Evolutionary conservation across 495 filamentous ascomycete genomes (phyloP).

Genomic region (Jackrogersella multiformis): DNA sequence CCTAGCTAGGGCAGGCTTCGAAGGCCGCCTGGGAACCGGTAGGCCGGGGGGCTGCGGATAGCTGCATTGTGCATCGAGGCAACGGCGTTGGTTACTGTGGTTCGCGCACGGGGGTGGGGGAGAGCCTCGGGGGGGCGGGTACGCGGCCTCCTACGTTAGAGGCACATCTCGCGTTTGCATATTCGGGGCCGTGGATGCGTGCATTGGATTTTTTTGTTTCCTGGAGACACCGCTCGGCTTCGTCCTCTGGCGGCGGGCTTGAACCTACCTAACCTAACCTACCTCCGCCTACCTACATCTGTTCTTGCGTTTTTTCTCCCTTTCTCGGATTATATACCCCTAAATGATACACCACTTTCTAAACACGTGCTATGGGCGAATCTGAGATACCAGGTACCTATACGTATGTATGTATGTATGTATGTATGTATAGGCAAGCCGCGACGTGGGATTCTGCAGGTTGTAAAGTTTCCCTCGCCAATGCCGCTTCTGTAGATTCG

Average conservation of each 20-base stretch:
- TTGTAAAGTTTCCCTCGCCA: too few relatives aligned
- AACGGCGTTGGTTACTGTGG: slow-evolving; percentile 30
- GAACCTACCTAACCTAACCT: too few relatives aligned
- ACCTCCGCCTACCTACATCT: neutral
- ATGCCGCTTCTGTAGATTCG: neutral
- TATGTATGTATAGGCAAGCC: too few relatives aligned
- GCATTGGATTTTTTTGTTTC: slow-evolving; percentile 29
- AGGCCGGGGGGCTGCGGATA: slow-evolving; percentile 12
- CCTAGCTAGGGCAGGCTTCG: neutral
- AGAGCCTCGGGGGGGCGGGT: too few relatives aligned
- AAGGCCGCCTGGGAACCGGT: neutral
- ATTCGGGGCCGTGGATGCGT: slow-evolving; percentile 20
- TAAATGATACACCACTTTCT: slow-evolving; percentile 25
- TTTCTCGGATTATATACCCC: slow-evolving; percentile 32
- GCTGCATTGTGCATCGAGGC: slow-evolving; percentile 30
- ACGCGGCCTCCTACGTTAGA: neutral
- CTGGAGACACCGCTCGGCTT: neutral
- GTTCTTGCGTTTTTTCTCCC: slow-evolving; percentile 27
- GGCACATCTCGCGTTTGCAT: slow-evolving; percentile 14
- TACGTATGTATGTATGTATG: too few relatives aligned
- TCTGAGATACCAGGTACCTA: too few relatives aligned
- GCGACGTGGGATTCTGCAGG: neutral
- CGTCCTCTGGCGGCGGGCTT: slow-evolving; percentile 9
- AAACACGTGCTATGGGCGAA: neutral
- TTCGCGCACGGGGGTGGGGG: neutral